Percentiles rank a stretch among this genome's conserved stretches.
Evolutionary conservation across 2,329 filamentous ascomycete genomes (phyloP).

Genomic region (Boeremia exigua): DNA sequence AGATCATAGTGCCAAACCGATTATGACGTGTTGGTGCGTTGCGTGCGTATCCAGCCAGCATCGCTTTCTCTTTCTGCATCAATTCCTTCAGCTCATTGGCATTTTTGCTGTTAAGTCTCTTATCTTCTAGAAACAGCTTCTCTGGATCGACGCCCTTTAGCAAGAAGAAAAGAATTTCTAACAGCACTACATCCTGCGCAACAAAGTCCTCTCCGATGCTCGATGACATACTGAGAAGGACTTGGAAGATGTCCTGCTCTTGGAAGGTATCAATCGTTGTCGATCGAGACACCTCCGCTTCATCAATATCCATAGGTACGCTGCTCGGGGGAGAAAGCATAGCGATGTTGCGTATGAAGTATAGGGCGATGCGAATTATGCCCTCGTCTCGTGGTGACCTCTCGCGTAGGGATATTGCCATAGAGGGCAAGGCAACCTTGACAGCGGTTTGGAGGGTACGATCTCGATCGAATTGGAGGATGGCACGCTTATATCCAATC

Average conservation of each 20-base stretch:
- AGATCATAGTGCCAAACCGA: conserved; percentile 95
- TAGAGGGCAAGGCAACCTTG: conserved; percentile 80
- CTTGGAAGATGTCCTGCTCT: conserved; percentile 85
- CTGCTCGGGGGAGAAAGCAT: conserved; percentile 79
- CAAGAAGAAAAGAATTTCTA: conserved; percentile 92
- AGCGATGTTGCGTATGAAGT: conserved; percentile 86
- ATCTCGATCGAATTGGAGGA: conserved; percentile 81
- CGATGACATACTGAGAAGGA: conserved; percentile 84
- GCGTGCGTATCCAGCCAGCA: conserved; percentile 77
- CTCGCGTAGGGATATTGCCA: conserved; percentile 79
- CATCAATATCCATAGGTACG: conserved; percentile 81
- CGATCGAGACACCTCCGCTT: conserved; percentile 86
- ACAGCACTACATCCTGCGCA: conserved; percentile 82
- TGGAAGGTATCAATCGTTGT: conserved; percentile 88
- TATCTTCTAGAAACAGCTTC: conserved; percentile 84
- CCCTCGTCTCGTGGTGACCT: conserved; percentile 82
- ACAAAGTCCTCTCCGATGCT: conserved; percentile 95
- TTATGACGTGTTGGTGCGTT: conserved; percentile 87
- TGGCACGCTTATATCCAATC: conserved; percentile 84
- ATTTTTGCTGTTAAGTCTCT: conserved; percentile 71
- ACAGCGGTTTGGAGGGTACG: conserved; percentile 82
- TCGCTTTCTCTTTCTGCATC: conserved; percentile 82
- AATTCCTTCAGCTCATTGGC: conserved; percentile 75
- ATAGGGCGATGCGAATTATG: conserved; percentile 88
- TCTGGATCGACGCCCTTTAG: conserved; percentile 86